These are phyloP conservation scores for Lentinula lateritia DNA, from an alignment of 768 basidiomycete genomes.

Conservation along the genomic window DNA sequence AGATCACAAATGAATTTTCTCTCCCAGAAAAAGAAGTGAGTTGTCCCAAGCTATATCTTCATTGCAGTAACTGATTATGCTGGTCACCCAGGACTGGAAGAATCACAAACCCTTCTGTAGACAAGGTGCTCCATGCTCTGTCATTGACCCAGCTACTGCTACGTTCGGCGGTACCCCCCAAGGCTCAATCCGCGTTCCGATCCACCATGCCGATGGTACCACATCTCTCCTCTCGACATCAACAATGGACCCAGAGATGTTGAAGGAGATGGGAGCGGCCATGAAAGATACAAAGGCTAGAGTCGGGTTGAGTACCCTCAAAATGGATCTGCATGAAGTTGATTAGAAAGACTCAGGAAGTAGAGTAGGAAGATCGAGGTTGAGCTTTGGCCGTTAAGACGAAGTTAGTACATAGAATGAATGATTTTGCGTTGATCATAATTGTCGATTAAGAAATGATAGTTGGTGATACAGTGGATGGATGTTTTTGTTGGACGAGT, in stretches of 20 bases:
- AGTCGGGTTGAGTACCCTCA: not conserved
- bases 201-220: constrained; percentile 17
- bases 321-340: not conserved
- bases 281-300: not conserved
- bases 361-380: too few species aligned
- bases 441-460: too few species aligned
- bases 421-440: too few species aligned
- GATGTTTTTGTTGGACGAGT: not conserved
- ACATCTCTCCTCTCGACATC: constrained; percentile 21
- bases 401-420: too few species aligned
- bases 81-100: constrained; percentile 21
- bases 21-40: constrained; percentile 1
- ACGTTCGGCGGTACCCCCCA: not conserved
- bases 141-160: constrained; percentile 14
- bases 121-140: constrained; percentile 24
- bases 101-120: constrained; percentile 30
- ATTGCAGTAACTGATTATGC: too few species aligned
- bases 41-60: not conserved
- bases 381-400: too few species aligned
- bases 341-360: not conserved
- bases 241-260: constrained; percentile 19
- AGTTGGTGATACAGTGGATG: too few species aligned
- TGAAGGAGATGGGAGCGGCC: constrained; percentile 19
- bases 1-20: too few species aligned
- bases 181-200: constrained; percentile 19